Evolutionary conservation across 2,329 filamentous ascomycete species (phyloP), one percentile per base, ranked within the genome.

Genomic region (Penicillium frequentans): DNA sequence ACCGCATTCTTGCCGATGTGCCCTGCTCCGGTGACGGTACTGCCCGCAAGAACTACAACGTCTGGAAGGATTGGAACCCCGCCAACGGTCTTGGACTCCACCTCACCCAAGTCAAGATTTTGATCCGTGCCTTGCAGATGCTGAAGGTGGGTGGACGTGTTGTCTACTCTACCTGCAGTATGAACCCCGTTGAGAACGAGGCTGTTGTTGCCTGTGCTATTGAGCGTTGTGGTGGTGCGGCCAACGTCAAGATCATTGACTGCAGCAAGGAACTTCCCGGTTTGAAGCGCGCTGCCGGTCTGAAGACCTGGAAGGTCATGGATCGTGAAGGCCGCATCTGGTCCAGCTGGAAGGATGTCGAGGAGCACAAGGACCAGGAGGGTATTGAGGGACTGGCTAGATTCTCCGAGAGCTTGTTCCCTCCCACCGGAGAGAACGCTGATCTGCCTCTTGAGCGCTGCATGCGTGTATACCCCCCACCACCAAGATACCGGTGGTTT

Each of bases 171-270:
- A 99, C 95, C 21, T 99, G 95, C 82, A 97, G 92, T 75, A 91
- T 99, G 90, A 99, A 99, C 77, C 95, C 95, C 0, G 86, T 98
- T 27, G 95, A 99, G 80, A 96, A 99, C 70, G 95, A 99, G 77
- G 89, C 95, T 7, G 92, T 98, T 16, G 81, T 99, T 58, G 87
- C 90, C 1, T 88, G 89, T 26, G 95, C 95, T 11, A 93, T 99
- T 66, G 89, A 92, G 66, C 85, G 93, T 55, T 98, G 93, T 69
- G 95, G 95, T 60, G 95, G 95, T 3, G 77, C 85, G 4, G 82
- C 84, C 14, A 95, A 93, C 70, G 89, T 99, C 49, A 84, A 89
- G 63, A 87, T 99, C 45, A 75, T 98, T 55, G 91, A 97, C 74
- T 95, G 90, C 76, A 89, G 86, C 70, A 83, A 90, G 63, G 82